Conservation (phyloP, 1,284 basidiomycete species). For the Austroboletus niveus region DNA sequence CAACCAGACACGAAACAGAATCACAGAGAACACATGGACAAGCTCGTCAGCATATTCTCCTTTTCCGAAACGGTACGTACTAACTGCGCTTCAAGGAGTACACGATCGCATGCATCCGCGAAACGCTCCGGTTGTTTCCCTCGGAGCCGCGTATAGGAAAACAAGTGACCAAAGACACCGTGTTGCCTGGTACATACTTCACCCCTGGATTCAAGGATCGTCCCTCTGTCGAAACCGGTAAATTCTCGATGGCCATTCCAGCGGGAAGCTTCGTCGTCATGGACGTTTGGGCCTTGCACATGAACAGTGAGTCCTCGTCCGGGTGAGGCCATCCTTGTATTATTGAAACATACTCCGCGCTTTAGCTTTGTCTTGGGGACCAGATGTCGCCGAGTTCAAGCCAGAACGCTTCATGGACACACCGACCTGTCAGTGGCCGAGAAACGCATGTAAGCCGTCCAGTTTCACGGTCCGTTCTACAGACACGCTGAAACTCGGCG, state of each 20-base stretch:
- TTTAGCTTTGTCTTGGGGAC: conserved; percentile 41
- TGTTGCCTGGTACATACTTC: conserved; percentile 37
- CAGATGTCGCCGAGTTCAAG: conserved; percentile 40
- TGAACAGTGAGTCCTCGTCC: conserved; percentile 30
- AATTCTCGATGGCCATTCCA: conserved; percentile 38
- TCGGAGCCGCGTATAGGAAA: conserved; percentile 41
- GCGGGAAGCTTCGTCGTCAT: conserved; percentile 38
- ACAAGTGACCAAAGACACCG: conserved; percentile 34
- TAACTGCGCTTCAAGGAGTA: conserved; percentile 35
- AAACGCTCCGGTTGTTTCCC: conserved; percentile 43
- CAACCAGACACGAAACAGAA: conserved; percentile 21
- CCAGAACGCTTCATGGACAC: conserved; percentile 50
- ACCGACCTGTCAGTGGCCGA: conserved; percentile 38
- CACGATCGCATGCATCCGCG: conserved; percentile 40
- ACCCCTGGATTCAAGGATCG: conserved; percentile 22
- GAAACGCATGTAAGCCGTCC: conserved; percentile 27
- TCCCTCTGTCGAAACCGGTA: conserved; percentile 28
- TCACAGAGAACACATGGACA: conserved; percentile 36
- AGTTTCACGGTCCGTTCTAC: not conserved
- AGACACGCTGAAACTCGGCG: not conserved
- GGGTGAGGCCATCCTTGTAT: not conserved
- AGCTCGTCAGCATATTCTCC: conserved; percentile 26
- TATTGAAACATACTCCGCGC: not conserved
- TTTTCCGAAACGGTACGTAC: not conserved
- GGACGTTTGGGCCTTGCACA: conserved; percentile 40